These are phyloP conservation scores for Hippophae rhamnoides DNA, from an alignment of 306 rosid species.

Conservation along the genomic window DNA sequence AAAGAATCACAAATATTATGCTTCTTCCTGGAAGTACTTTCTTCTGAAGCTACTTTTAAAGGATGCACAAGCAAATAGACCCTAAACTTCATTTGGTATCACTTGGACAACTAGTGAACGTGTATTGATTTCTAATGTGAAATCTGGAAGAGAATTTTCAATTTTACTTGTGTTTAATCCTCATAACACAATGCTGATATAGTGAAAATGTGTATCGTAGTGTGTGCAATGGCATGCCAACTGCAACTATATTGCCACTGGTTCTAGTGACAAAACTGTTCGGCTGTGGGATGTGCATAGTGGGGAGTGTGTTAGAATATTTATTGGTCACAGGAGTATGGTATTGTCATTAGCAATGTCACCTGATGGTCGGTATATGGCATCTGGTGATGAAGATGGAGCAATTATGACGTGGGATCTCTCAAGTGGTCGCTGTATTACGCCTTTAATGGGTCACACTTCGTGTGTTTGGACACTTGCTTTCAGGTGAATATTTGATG, in stretches of 20 bases:
- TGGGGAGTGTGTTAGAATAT: conserved; percentile 93
- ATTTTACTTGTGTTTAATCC: neutral
- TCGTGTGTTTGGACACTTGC: conserved; percentile 84
- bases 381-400: conserved; percentile 96
- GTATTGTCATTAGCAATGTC: conserved; percentile 84
- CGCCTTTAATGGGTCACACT: conserved; percentile 83
- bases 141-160: neutral
- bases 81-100: too few relatives aligned
- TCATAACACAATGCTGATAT: conserved; percentile 10
- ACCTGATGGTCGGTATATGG: conserved; percentile 90
- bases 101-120: too few relatives aligned
- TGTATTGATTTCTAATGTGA: too few relatives aligned
- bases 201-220: conserved; percentile 25
- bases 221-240: conserved; percentile 98
- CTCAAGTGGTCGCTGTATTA: conserved; percentile 76
- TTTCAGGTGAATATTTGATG: conserved; percentile 49
- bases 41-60: too few relatives aligned
- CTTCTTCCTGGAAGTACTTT: too few relatives aligned
- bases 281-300: conserved; percentile 92
- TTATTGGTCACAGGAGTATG: conserved; percentile 96
- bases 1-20: too few relatives aligned
- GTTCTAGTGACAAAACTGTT: conserved; percentile 94
- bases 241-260: conserved; percentile 98
- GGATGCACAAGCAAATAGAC: too few relatives aligned
- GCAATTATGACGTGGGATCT: conserved; percentile 98